phyloP scores from a whole-genome alignment of 208 protist species.

The Wallacemonas collosoma region DNA sequence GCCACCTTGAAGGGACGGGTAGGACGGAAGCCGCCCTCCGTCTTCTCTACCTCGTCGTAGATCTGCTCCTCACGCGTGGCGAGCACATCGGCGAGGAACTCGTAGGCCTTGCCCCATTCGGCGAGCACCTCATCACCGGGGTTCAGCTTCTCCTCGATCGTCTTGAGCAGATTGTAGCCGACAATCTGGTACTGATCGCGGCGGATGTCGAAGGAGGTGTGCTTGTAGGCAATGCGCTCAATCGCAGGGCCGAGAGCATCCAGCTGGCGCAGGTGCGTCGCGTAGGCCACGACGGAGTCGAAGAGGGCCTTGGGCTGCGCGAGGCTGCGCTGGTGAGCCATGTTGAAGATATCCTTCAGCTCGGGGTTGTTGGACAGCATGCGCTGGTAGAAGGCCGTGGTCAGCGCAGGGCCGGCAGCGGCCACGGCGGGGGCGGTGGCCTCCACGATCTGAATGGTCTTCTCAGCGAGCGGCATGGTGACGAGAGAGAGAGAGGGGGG shows the following conservation, averaged over 20 bases:
- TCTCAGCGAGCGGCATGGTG: slow-evolving; percentile 36
- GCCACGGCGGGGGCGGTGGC: slow-evolving; percentile 39
- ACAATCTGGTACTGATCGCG: slow-evolving; percentile 48
- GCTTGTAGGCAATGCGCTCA: slow-evolving; percentile 52
- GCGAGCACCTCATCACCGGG: slow-evolving; percentile 38
- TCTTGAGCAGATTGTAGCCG: slow-evolving; percentile 47
- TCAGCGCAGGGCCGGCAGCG: slow-evolving; percentile 29
- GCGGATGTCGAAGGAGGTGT: slow-evolving; percentile 40
- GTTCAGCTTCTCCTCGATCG: slow-evolving; percentile 46
- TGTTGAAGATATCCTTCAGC: slow-evolving; percentile 53
- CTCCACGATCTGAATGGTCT: slow-evolving; percentile 45
- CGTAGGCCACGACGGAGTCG: slow-evolving; percentile 46
- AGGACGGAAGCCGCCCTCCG: slow-evolving; percentile 28
- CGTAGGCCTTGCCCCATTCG: slow-evolving; percentile 53
- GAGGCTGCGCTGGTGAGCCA: slow-evolving; percentile 38
- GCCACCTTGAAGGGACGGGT: slow-evolving; percentile 35
- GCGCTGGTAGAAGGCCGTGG: slow-evolving; percentile 42
- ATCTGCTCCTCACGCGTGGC: slow-evolving; percentile 42
- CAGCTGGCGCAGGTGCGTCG: slow-evolving; percentile 39
- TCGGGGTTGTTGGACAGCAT: slow-evolving; percentile 43
- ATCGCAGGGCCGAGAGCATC: slow-evolving; percentile 32
- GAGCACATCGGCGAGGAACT: slow-evolving; percentile 42
- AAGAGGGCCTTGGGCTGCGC: slow-evolving; percentile 47
- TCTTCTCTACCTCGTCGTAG: slow-evolving; percentile 31
- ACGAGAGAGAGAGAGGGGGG: background rate